These are phyloP conservation scores for Paspalum notatum DNA, from an alignment of 176 grass and related monocot genomes.

Conservation along the genomic window DNA sequence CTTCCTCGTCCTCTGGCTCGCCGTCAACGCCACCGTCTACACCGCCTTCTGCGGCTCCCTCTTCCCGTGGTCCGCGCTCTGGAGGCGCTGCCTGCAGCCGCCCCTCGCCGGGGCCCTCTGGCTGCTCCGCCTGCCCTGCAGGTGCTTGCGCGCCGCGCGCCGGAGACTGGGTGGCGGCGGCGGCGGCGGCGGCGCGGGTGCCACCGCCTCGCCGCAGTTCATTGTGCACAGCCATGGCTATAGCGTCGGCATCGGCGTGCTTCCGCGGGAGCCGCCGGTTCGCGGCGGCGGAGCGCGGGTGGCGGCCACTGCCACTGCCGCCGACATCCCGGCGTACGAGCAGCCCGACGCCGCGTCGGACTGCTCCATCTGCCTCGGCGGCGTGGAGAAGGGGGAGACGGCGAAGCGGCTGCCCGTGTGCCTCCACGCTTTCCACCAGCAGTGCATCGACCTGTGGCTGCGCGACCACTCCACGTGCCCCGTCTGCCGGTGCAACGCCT, in stretches of 20 bases:
- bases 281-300: neutral
- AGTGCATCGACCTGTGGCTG: conserved; percentile 32
- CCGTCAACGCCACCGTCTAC: neutral
- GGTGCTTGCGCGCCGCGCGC: neutral
- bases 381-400: conserved; percentile 40
- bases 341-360: neutral
- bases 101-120: neutral
- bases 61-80: conserved; percentile 21
- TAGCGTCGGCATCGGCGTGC: neutral
- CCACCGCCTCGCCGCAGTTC: neutral
- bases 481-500: conserved; percentile 7
- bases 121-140: conserved; percentile 1
- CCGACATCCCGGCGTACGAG: conserved; percentile 42
- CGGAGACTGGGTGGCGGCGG: neutral
- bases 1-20: conserved; percentile 16
- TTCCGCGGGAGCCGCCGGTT: conserved; percentile 8
- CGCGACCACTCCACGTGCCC: neutral
- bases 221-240: neutral
- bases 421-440: conserved; percentile 38
- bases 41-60: neutral
- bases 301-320: neutral
- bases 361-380: conserved; percentile 49
- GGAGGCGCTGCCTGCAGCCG: neutral
- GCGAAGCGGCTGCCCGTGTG: conserved; percentile 48
- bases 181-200: neutral